Conservation (phyloP, 495 filamentous ascomycete genomes). For the Usnea hakonensis region DNA sequence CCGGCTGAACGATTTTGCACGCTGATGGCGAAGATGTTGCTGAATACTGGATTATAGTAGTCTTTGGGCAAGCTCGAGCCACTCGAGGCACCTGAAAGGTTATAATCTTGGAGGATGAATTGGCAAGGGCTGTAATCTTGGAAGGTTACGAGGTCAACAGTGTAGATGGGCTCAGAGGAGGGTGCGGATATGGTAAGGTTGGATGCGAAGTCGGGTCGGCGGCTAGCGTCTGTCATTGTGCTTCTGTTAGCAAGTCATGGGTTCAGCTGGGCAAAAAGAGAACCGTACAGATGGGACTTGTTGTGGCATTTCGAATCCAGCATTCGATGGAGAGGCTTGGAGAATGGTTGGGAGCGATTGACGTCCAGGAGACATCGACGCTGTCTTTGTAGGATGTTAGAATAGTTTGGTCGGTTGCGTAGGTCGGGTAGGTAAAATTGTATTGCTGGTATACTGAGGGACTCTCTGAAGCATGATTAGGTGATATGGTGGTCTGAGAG, state of each 20-base stretch:
- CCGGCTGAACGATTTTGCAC: background rate
- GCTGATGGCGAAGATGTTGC: background rate
- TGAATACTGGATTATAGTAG: background rate
- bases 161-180: background rate
- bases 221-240: background rate
- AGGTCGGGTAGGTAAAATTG: background rate
- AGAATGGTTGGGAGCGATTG: background rate
- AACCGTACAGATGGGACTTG: background rate
- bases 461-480: background rate
- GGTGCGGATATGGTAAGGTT: background rate
- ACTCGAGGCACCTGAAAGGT: background rate
- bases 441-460: background rate
- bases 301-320: slow-evolving; percentile 3
- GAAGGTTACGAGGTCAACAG: background rate
- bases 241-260: background rate
- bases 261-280: background rate
- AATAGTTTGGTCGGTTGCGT: background rate
- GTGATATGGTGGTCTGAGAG: background rate
- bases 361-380: slow-evolving; percentile 1
- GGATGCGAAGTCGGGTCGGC: background rate
- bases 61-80: background rate
- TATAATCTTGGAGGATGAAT: background rate
- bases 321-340: background rate
- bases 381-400: slow-evolving; percentile 8
- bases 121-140: slow-evolving; percentile 8